Percentiles rank a stretch among this genome's conserved stretches.
phyloP scores from a whole-genome alignment of 2,329 filamentous ascomycete genomes.

The Curvularia eragrostidis region DNA sequence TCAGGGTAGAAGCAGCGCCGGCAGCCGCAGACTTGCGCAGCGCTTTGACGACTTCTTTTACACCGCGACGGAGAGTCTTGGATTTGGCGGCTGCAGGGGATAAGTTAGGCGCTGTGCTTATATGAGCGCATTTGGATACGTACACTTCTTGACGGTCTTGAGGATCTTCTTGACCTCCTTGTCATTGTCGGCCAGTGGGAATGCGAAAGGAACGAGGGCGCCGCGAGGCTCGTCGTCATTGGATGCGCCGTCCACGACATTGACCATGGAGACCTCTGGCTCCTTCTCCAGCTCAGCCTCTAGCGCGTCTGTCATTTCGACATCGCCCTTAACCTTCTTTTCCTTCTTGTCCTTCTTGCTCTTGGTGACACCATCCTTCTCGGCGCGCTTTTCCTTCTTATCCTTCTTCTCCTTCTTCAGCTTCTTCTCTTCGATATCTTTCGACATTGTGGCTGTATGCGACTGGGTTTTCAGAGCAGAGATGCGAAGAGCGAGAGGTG shows the following conservation, averaged over 20 bases:
- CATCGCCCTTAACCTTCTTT: slow-evolving; percentile 70
- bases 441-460: slow-evolving; percentile 40
- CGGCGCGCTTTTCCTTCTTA: slow-evolving; percentile 72
- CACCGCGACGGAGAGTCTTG: slow-evolving; percentile 94
- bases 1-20: slow-evolving; percentile 64
- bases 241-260: slow-evolving; percentile 49
- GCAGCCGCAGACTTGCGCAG: slow-evolving; percentile 86
- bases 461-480: slow-evolving; percentile 5
- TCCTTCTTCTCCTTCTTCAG: slow-evolving; percentile 57
- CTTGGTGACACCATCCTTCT: slow-evolving; percentile 50
- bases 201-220: slow-evolving; percentile 81
- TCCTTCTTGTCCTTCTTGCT: slow-evolving; percentile 66
- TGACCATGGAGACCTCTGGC: slow-evolving; percentile 59
- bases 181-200: slow-evolving; percentile 75
- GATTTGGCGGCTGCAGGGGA: slow-evolving; percentile 80
- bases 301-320: slow-evolving; percentile 65
- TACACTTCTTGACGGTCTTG: slow-evolving; percentile 69
- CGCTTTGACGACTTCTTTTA: slow-evolving; percentile 98
- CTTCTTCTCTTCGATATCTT: slow-evolving; percentile 50
- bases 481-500: background rate
- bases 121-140: slow-evolving; percentile 28
- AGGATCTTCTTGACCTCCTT: slow-evolving; percentile 74
- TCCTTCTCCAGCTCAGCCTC: slow-evolving; percentile 65
- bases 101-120: slow-evolving; percentile 1
- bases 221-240: slow-evolving; percentile 54